Conservation (phyloP, 495 filamentous ascomycete genomes). For the Penicillium argentinense region DNA sequence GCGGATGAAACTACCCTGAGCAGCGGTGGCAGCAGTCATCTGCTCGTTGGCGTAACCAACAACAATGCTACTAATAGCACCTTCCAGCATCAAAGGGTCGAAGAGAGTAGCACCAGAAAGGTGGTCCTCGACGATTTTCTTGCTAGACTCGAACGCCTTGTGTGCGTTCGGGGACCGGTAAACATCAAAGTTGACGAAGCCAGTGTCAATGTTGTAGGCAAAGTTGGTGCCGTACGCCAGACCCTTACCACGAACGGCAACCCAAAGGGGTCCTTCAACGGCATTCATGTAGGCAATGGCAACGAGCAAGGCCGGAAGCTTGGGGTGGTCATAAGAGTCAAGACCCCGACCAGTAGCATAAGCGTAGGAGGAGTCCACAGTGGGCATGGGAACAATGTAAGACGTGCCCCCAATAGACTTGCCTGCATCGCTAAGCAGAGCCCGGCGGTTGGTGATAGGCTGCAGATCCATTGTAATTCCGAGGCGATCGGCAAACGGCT, state of each 20-base stretch:
- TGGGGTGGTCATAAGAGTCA: slow-evolving; percentile 69
- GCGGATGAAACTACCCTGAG: slow-evolving; percentile 75
- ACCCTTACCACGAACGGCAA: slow-evolving; percentile 84
- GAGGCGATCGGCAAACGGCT: slow-evolving; percentile 55
- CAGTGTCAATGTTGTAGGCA: slow-evolving; percentile 69
- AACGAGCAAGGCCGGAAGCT: slow-evolving; percentile 79
- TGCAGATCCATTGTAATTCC: slow-evolving; percentile 48
- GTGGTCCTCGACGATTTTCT: slow-evolving; percentile 69
- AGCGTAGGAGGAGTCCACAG: slow-evolving; percentile 90
- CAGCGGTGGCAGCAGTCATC: slow-evolving; percentile 75
- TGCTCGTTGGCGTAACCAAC: slow-evolving; percentile 83
- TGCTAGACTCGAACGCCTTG: slow-evolving; percentile 78
- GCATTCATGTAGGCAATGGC: slow-evolving; percentile 88
- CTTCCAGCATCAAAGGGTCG: slow-evolving; percentile 81
- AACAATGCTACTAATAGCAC: slow-evolving; percentile 85
- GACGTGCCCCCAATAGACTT: slow-evolving; percentile 68
- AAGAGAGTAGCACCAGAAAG: slow-evolving; percentile 62
- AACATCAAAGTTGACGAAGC: slow-evolving; percentile 76
- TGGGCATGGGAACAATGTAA: slow-evolving; percentile 84
- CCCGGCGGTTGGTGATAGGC: slow-evolving; percentile 58
- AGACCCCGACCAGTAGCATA: slow-evolving; percentile 73
- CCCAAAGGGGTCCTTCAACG: slow-evolving; percentile 93
- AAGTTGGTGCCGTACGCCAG: slow-evolving; percentile 87
- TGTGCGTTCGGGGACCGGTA: slow-evolving; percentile 88
- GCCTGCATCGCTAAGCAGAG: slow-evolving; percentile 70